phyloP scores from a whole-genome alignment of 2,329 filamentous ascomycete genomes.

The Graphium sp. region DNA sequence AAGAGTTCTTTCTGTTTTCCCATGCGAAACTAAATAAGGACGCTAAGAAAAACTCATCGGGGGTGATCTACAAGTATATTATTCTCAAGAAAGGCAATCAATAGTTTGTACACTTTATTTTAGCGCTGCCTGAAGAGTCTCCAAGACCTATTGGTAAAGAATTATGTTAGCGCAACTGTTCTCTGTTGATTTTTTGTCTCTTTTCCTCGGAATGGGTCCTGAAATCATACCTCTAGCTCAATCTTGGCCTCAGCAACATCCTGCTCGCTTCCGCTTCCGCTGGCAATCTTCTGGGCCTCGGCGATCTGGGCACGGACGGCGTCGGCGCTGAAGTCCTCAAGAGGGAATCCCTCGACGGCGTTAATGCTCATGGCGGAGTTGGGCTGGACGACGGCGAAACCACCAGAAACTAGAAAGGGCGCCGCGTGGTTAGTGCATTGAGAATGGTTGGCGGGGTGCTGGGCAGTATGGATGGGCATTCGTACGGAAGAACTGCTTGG shows the following conservation, averaged over 20 bases:
- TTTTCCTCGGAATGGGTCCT: neutral
- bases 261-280: slow-evolving; percentile 81
- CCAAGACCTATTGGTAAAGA: slow-evolving; percentile 5
- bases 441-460: too few relatives aligned
- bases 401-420: slow-evolving; percentile 77
- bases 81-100: too few relatives aligned
- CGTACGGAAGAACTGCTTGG: slow-evolving; percentile 96
- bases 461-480: neutral
- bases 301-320: slow-evolving; percentile 77
- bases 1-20: too few relatives aligned
- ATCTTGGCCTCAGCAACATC: slow-evolving; percentile 99
- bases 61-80: too few relatives aligned
- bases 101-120: too few relatives aligned
- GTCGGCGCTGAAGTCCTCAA: slow-evolving; percentile 93
- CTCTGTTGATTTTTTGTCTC: too few relatives aligned
- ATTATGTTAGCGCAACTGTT: neutral
- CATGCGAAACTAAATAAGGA: too few relatives aligned
- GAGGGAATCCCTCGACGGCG: slow-evolving; percentile 82
- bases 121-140: slow-evolving; percentile 7
- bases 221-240: slow-evolving; percentile 69
- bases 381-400: slow-evolving; percentile 93
- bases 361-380: slow-evolving; percentile 94
- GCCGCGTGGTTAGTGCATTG: too few relatives aligned
- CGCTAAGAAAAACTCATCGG: too few relatives aligned
- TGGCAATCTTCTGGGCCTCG: slow-evolving; percentile 90